Evolutionary conservation across 2,329 filamentous ascomycete species (phyloP), one percentile per base, ranked within the genome.

Genomic region (Phialemoniopsis sp.): DNA sequence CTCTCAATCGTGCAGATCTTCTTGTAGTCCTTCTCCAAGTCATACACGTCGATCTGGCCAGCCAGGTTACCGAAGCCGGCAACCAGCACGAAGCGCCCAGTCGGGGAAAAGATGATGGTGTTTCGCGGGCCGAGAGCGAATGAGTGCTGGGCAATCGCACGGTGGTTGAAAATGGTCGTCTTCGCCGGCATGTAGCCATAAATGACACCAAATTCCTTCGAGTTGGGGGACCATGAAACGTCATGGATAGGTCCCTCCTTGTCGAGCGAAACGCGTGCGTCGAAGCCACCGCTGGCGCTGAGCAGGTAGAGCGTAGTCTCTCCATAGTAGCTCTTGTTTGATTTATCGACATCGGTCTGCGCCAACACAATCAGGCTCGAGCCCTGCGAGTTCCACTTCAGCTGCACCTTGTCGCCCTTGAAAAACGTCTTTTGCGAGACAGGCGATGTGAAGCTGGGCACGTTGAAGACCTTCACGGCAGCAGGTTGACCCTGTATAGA

Each of bases 161-260:
- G 84, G 54, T 85, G 80, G 63, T 96, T 96, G 78, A 97, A 98
- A 51, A 98, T 93, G 51, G 91, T 96, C 4, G 91, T 93, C 76
- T 97, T 97, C 40, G 93, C 88, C n/a, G 93, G 93, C 89, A 96
- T 97, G 65, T 88, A 97, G 45, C 93, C 93, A 60, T 98, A 98
- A 13, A 96, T 84, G 26, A 98, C 93, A 58, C 89, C 91, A 57
- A 98, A 98, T 64, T 97, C 91, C 69, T 89, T 94, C 53, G 89
- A 94, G 66, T 93, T 97, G 35, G 93, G 90, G 34, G 89, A 96
- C 93, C 93, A 98, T n/a, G 87, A 81, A 32, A 98, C 91, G 59
- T 98, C 93, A 63, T 62, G 91, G 54, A 97, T 96, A 5, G 93
- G 93, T 0, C 93, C 93, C 60, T 97, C 91, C 70, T 97, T 97